Base-by-base conservation (phyloP, 2,329 filamentous ascomycete genomes). In the Sarocladium strictum region DNA sequence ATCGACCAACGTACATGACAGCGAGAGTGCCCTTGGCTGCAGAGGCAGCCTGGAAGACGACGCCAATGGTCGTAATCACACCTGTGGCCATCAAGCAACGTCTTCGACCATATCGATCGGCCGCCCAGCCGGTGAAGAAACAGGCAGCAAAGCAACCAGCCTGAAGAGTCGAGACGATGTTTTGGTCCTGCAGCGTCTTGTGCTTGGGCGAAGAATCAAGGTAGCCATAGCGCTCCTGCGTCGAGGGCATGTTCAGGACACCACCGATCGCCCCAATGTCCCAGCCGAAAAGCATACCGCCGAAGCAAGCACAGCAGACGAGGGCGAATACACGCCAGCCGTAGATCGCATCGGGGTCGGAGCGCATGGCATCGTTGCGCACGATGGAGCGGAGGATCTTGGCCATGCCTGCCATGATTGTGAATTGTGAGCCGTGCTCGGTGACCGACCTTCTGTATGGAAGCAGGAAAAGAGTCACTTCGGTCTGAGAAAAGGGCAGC, bases 131-230 rank as follows among this genome's bases (percentile, higher is more conserved):
- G 6, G 78, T 77, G 54, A 80, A 58, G 58, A 88, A 74, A 56
- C 83, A 83, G 33, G 84, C 84, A 53, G 80, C 73, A 65, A 88
- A 87, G 58, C 83, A 86, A 52, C 85, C 85, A 40, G 79, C 84
- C 68, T 89, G 85, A 10, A 89, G 76, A 0, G 81, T 85, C n/a
- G 84, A 86, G 26, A 87, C 86, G 56, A 89, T 75, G 58, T 87
- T 87, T 59, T 85, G 81, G 47, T 78, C 78, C 49, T 86, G 71
- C 59, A 83, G 77, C 27, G 79, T 78, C 59, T 67, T 68, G 32
- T 63, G 62, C n/a, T 59, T 53, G 12, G 60, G 54, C 4, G 61
- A 59, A 45, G 58, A 59, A 57, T 63, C 19, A 24, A 59, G 60
- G 47, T 72, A 73, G 40, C 69, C 67, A 55, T 67, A 74, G 23